These are phyloP conservation scores for Annulohypoxylon truncatum DNA, from an alignment of 2,329 filamentous ascomycete genomes.

Conservation along the genomic window DNA sequence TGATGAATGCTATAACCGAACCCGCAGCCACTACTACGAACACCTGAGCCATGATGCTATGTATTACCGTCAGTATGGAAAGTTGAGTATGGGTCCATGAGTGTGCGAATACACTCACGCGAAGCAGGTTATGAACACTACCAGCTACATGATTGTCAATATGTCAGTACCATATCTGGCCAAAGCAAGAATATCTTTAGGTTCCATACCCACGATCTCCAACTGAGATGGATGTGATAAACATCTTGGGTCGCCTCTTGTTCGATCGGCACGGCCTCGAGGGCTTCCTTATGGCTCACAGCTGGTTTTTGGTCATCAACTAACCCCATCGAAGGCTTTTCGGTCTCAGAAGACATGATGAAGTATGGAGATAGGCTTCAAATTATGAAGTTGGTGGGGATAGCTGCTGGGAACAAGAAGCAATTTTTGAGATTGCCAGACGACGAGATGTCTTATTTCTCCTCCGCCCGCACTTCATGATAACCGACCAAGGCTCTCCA, in stretches of 20 bases:
- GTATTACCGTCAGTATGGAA: neutral
- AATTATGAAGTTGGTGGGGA: neutral
- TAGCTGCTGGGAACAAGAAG: neutral
- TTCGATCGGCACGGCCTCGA: conserved; percentile 44
- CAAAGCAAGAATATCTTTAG: neutral
- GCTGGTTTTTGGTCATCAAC: conserved; percentile 11
- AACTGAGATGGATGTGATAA: conserved; percentile 61
- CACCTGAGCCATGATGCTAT: conserved; percentile 63
- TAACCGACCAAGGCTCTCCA: neutral
- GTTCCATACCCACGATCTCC: conserved; percentile 64
- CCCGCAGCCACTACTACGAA: conserved; percentile 67
- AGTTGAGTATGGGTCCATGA: neutral
- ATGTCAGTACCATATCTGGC: conserved; percentile 4
- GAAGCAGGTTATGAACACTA: conserved; percentile 61
- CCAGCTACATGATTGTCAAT: conserved; percentile 42
- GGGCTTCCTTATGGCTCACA: conserved; percentile 6
- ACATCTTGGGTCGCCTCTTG: conserved; percentile 50
- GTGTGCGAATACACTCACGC: conserved; percentile 48
- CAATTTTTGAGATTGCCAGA: neutral
- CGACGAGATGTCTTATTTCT: neutral
- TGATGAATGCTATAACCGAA: conserved; percentile 66
- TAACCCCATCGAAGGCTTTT: conserved; percentile 28
- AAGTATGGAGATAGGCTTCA: neutral
- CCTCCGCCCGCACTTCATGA: neutral
- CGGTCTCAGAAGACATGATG: conserved; percentile 30